Base-by-base conservation (phyloP, 2,329 filamentous ascomycete species). In the Sporothrix pseudoabietina region DNA sequence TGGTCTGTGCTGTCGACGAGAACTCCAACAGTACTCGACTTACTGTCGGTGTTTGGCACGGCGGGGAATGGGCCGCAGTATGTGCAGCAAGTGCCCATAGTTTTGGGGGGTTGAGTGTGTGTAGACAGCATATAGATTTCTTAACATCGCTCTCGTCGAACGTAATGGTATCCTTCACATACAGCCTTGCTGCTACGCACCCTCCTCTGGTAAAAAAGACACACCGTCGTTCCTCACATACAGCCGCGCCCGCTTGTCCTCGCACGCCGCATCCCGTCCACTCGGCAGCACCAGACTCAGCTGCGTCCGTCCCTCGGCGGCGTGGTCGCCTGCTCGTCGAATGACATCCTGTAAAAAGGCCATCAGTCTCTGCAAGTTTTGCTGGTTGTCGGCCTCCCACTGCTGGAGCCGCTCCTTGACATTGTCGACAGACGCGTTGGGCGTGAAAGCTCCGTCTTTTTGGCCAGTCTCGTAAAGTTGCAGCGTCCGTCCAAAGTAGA, bases 1-100 rank as follows among this genome's bases (percentile, higher is more conserved):
- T 79, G 4, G 74, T 87, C 59, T 87, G 85, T 74, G 83, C 83
- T 61, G 83, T 85, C 26, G 82, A 87, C 75, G 86, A 88, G 81
- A 83, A 82, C 76, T 79, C 80, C 75, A 78, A 79, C 69, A 76
- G 78, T 61, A 78, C 83, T n/a, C 81, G 82, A 73, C 77, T 83
- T 19, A 22, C 54, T 74, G 6, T 39, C 39, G 41, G 73, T 71
- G 3, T 74, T 74, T 49, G 73, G 69, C 2, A 6, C 61, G 9
- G 47, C 69, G 0, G 73, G 73, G 2, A 16, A 68, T 6, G 73
- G 69, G 19, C 69, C 73, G 41, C 54, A 74, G 47, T 74, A 32
- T 35, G 70, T 74, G 7, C 70, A 72, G 55, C 73, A 74, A 14
- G 59, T 72, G 12, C 69, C 61, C 0, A 57, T 68, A 32, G 16